Evolutionary conservation across 148 eudicot genomes (phyloP).

Genomic region (Oxyria digyna): DNA sequence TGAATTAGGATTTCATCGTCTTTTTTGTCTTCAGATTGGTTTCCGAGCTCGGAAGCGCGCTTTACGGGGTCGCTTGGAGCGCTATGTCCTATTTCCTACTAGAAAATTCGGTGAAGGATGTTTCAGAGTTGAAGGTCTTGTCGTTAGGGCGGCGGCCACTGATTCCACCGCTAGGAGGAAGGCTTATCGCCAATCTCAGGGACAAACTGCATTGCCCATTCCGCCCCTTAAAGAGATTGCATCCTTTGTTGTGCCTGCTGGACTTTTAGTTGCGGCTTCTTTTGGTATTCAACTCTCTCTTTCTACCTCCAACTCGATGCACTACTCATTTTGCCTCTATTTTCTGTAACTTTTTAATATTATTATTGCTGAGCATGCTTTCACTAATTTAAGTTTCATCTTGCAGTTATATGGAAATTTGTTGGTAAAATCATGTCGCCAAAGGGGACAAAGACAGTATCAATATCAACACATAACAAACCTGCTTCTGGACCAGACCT

Average conservation of each 20-base stretch:
- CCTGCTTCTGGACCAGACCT: slow-evolving; percentile 33
- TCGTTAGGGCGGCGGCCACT: slow-evolving; percentile 23
- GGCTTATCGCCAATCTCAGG: slow-evolving; percentile 53
- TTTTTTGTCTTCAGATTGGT: slow-evolving; percentile 4
- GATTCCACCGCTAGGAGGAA: slow-evolving; percentile 26
- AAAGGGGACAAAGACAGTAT: slow-evolving; percentile 26
- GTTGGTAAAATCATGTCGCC: slow-evolving; percentile 60
- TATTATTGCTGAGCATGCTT: slow-evolving; percentile 12
- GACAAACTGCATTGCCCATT: slow-evolving; percentile 19
- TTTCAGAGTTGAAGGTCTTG: slow-evolving; percentile 15
- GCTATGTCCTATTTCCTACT: slow-evolving; percentile 13
- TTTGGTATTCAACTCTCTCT: slow-evolving; percentile 38
- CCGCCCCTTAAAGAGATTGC: slow-evolving; percentile 39
- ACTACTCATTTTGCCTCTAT: not conserved
- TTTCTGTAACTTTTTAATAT: not conserved
- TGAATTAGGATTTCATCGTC: not conserved
- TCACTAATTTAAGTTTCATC: slow-evolving; percentile 63
- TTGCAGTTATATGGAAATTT: slow-evolving; percentile 93
- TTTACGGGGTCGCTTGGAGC: slow-evolving; percentile 7
- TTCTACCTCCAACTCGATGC: not conserved
- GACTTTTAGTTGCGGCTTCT: slow-evolving; percentile 38
- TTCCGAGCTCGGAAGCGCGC: slow-evolving; percentile 2
- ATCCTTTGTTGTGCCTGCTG: slow-evolving; percentile 44
- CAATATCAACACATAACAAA: slow-evolving; percentile 28
- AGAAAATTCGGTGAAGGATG: slow-evolving; percentile 1